These are phyloP conservation scores for Domatiomyces globalis DNA, from an alignment of 2,329 filamentous ascomycete species.

Conservation along the genomic window DNA sequence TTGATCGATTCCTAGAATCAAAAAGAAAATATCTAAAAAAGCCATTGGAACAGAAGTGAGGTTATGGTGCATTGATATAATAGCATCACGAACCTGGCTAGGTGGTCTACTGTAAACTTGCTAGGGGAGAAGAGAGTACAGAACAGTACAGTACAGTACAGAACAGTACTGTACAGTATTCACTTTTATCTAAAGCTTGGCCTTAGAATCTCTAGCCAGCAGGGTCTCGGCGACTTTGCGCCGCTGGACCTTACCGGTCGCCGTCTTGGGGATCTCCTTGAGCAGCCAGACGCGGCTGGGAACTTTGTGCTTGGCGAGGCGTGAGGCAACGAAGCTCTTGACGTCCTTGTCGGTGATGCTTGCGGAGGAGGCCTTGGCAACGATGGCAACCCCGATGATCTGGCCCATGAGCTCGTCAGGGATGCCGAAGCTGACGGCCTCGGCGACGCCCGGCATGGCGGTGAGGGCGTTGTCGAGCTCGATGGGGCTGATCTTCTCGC, in stretches of 20 bases:
- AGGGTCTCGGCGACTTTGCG: conserved; percentile 76
- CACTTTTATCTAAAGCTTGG: conserved; percentile 34
- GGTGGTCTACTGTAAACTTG: too few relatives aligned
- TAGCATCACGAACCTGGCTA: too few relatives aligned
- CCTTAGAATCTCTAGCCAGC: conserved; percentile 52
- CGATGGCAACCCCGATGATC: conserved; percentile 63
- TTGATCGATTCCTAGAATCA: too few relatives aligned
- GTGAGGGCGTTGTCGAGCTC: conserved; percentile 71
- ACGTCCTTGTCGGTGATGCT: conserved; percentile 46
- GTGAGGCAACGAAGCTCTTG: conserved; percentile 53
- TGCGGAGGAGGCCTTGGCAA: conserved; percentile 55
- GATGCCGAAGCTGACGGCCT: conserved; percentile 73
- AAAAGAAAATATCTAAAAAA: too few relatives aligned
- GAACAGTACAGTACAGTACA: background rate
- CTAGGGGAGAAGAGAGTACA: too few relatives aligned
- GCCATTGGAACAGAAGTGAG: too few relatives aligned
- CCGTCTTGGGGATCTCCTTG: conserved; percentile 74
- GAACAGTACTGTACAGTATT: background rate
- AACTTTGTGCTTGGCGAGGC: conserved; percentile 69
- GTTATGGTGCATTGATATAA: too few relatives aligned
- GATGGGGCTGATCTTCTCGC: conserved; percentile 79
- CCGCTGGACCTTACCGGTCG: conserved; percentile 79
- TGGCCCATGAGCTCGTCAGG: conserved; percentile 73
- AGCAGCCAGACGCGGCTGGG: conserved; percentile 77
- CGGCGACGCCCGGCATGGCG: conserved; percentile 56